A percentile compares a stretch with the other conserved stretches of the same genome.
These are phyloP conservation scores for Solanum tarijense DNA, from an alignment of 257 asterid species.

Conservation along the genomic window DNA sequence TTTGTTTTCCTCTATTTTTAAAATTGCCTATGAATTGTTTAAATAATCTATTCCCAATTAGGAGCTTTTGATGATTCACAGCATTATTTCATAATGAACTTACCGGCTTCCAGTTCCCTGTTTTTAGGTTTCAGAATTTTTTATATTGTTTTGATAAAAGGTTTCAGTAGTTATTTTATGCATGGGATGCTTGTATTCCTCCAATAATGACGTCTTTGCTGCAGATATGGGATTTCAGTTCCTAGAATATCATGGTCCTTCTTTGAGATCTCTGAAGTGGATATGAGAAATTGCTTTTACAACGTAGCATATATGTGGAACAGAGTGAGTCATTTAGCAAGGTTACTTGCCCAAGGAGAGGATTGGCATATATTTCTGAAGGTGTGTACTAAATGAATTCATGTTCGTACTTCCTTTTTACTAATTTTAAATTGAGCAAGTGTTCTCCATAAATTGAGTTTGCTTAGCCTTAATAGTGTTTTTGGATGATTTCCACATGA, in stretches of 20 bases:
- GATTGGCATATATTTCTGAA: slow-evolving; percentile 70
- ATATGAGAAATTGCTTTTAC: slow-evolving; percentile 41
- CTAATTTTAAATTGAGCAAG: not conserved
- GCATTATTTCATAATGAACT: not conserved
- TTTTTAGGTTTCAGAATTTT: not conserved
- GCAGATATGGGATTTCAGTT: slow-evolving; percentile 45
- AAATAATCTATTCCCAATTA: not conserved
- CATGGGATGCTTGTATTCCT: not conserved
- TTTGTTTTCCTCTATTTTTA: not conserved
- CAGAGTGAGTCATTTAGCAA: slow-evolving; percentile 34
- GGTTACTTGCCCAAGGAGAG: slow-evolving; percentile 66
- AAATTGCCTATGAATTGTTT: not conserved
- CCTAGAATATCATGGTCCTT: slow-evolving; percentile 57
- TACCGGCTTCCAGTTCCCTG: not conserved
- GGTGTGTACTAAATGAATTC: slow-evolving; percentile 22
- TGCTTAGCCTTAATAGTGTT: not conserved
- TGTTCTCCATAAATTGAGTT: not conserved
- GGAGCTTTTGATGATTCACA: not conserved
- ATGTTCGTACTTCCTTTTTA: not conserved
- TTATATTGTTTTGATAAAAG: not conserved
- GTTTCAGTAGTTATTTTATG: not conserved
- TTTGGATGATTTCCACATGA: not conserved
- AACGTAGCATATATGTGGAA: slow-evolving; percentile 46
- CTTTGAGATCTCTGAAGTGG: slow-evolving; percentile 80
- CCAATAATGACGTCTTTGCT: not conserved